Evolutionary conservation across 495 filamentous ascomycete genomes (phyloP), one percentile per base, ranked within the genome.

Genomic region (Glonium stellatum): DNA sequence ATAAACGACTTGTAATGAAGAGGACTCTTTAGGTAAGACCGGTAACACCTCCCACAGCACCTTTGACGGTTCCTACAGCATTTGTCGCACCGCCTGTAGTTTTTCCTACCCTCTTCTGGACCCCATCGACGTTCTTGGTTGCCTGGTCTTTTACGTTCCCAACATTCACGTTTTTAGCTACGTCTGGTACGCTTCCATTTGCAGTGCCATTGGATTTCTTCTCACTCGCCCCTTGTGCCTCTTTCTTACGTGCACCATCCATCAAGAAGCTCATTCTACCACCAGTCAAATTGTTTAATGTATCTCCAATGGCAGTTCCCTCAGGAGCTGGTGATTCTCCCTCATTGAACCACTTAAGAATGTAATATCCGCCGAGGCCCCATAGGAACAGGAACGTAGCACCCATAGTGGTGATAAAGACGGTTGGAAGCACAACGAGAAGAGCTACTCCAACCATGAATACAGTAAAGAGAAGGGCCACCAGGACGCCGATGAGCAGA

Each of bases 371-470:
- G 53, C 73, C 79, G 21, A 84, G 72, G 10, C 74, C 83, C 80
- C 83, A 87, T 1, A 81, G 71, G 84, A 85, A 90, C 56, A 85
- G 60, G 54, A 81, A 77, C 1, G 80, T 70, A 10, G 79, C 84
- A 25, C 79, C 65, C 56, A 75, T 69, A 18, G 76, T 78, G 4
- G 82, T 86, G 31, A 84, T 57, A 72, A 84, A 81, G 34, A 90
- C 66, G 8, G 81, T 80, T 0, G 85, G 86, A 5, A 86, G 71
- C 46, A 89, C 74, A 54, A 89, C 62, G 53, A 87, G 64, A 23
- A 85, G 73, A n/a, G 82, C 85, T 50, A 86, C 61, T 54, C 83
- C 80, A 57, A 80, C 76, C 75, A 80, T 83, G 71, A 84, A 81
- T 54, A 83, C 75, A 8, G 79, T 79, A 73, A 87, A 85, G 60